Evolutionary conservation across 495 filamentous ascomycete species (phyloP).

Genomic region (Massariosphaeria phaeospora): DNA sequence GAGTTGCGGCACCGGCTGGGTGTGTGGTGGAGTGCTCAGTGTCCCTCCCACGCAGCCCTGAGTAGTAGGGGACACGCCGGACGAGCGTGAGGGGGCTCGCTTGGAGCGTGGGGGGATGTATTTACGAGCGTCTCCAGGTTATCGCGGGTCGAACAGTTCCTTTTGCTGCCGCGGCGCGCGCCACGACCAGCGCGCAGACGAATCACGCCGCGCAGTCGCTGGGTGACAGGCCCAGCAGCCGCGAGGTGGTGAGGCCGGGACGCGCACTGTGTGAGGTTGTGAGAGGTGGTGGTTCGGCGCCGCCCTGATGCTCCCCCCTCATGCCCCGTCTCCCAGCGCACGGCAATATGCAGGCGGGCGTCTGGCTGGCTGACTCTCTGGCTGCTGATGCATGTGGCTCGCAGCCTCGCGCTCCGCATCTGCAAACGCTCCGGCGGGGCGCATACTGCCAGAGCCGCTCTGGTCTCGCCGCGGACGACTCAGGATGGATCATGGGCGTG

Average conservation of each 20-base stretch:
- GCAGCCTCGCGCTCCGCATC: not conserved
- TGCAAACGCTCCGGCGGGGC: not conserved
- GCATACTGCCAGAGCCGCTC: not conserved
- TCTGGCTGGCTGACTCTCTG: too few species aligned
- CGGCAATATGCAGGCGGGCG: not conserved
- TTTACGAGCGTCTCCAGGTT: slow-evolving; percentile 11
- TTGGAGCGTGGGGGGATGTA: slow-evolving; percentile 7
- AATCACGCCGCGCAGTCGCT: slow-evolving; percentile 24
- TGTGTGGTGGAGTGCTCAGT: not conserved
- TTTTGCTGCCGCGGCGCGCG: slow-evolving; percentile 22
- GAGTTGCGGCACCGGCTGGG: not conserved
- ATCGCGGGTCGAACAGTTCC: slow-evolving; percentile 19
- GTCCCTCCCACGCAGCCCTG: too few species aligned
- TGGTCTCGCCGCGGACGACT: too few species aligned
- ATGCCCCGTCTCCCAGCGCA: not conserved
- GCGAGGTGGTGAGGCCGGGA: slow-evolving; percentile 16
- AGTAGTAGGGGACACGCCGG: too few species aligned
- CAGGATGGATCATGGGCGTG: too few species aligned
- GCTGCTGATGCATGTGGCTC: not conserved
- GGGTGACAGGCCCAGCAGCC: slow-evolving; percentile 26
- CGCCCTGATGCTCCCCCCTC: not conserved
- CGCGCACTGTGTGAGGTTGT: slow-evolving; percentile 7
- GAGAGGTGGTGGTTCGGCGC: slow-evolving; percentile 19
- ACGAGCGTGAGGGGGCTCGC: not conserved
- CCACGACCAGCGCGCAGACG: slow-evolving; percentile 7